Percentiles rank a stretch among this genome's conserved stretches.
These are phyloP conservation scores for Rhizopogon vesiculosus DNA, from an alignment of 768 basidiomycete genomes.

Conservation along the genomic window DNA sequence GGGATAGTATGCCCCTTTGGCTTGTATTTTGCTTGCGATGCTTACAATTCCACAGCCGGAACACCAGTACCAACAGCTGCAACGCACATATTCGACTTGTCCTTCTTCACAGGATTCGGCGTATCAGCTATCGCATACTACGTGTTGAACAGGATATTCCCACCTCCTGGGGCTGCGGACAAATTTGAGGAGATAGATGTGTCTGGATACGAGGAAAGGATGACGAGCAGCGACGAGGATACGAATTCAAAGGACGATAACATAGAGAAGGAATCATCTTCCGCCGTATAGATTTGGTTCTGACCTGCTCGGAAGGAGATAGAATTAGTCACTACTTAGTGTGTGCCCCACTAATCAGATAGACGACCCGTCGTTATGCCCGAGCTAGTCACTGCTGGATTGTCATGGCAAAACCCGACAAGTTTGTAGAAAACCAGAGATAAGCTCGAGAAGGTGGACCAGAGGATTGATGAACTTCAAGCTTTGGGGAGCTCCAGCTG, in stretches of 20 bases:
- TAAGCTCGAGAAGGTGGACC: too few species aligned
- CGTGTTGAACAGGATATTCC: slow-evolving; percentile 49
- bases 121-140: slow-evolving; percentile 58
- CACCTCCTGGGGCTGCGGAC: slow-evolving; percentile 40
- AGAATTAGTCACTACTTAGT: not conserved
- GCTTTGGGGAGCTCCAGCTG: too few species aligned
- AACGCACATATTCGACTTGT: slow-evolving; percentile 64
- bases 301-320: not conserved
- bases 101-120: slow-evolving; percentile 75
- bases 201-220: slow-evolving; percentile 16
- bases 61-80: slow-evolving; percentile 57
- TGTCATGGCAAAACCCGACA: too few species aligned
- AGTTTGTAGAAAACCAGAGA: too few species aligned
- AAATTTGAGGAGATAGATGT: slow-evolving; percentile 52
- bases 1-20: slow-evolving; percentile 43
- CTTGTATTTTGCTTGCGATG: not conserved
- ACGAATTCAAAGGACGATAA: not conserved
- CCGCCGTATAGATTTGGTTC: not conserved
- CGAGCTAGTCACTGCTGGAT: not conserved
- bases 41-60: slow-evolving; percentile 34
- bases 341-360: too few species aligned
- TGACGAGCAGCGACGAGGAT: not conserved
- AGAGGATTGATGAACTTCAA: too few species aligned
- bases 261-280: not conserved
- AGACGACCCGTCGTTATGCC: accelerated